Percentiles rank a stretch among this genome's conserved stretches.
phyloP scores from a whole-genome alignment of 495 filamentous ascomycete genomes.

The Penicillium atrosanguineum region DNA sequence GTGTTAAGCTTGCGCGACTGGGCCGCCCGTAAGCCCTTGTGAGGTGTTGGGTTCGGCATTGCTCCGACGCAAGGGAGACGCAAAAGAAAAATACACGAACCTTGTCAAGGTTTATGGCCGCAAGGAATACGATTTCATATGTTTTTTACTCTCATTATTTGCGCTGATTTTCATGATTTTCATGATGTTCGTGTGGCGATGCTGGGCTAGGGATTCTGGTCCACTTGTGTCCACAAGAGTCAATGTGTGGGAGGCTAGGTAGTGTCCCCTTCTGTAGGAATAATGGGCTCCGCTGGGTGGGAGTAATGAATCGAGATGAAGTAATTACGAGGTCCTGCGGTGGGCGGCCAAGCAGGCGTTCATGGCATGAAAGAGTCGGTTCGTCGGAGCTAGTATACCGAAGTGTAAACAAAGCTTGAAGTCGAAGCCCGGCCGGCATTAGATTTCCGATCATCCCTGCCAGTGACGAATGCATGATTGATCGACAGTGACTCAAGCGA shows the following conservation, averaged over 20 bases:
- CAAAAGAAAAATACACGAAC: slow-evolving; percentile 8
- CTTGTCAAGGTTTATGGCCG: slow-evolving; percentile 5
- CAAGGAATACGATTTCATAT: slow-evolving; percentile 5
- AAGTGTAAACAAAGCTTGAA: background rate
- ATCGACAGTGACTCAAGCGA: slow-evolving; percentile 18
- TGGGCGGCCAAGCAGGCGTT: background rate
- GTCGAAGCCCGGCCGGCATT: no score
- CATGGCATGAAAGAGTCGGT: background rate
- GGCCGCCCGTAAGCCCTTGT: slow-evolving; percentile 5
- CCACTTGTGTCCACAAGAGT: background rate
- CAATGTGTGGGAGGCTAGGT: background rate
- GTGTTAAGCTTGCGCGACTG: background rate
- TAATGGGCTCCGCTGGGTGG: background rate
- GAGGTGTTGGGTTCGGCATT: slow-evolving; percentile 17
- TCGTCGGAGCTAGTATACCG: background rate
- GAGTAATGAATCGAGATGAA: background rate
- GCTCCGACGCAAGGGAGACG: slow-evolving; percentile 29
- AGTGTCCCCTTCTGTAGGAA: background rate
- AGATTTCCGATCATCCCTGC: slow-evolving; percentile 27
- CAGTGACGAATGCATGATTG: slow-evolving; percentile 19
- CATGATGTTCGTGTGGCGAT: background rate
- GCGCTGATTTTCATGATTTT: background rate
- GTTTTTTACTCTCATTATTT: background rate
- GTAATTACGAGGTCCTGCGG: background rate
- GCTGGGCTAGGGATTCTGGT: background rate